Evolutionary conservation across 2,329 filamentous ascomycete species (phyloP), one percentile per base, ranked within the genome.

Genomic region (Aspergillus niger): DNA sequence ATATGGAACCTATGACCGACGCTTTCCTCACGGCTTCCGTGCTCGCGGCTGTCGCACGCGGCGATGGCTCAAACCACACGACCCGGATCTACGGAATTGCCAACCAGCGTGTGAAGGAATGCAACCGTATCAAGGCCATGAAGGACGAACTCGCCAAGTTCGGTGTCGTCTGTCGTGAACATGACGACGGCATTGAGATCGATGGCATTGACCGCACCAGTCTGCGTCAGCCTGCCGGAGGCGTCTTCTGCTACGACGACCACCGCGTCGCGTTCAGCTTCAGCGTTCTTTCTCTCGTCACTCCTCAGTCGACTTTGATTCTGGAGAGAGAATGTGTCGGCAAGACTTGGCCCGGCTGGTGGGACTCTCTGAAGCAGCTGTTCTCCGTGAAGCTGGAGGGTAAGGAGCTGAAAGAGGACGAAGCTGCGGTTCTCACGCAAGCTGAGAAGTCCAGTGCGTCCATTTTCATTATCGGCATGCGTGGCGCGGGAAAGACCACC

Each of bases 1-100:
- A 99, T 71, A 99, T 99, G 95, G 95, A 98, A 76, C 91, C 94
- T 1, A 99, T 99, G 95, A 99, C 95, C 0, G 95, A 99, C 77
- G 95, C 95, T 52, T 99, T 99, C 82, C 83, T 99, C 55, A 97
- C 93, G 4, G 95, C 95, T 17, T 96, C 92, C 1, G 92, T 97
- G 4, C 84, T 99, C 50, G 95, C 92, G 26, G 95, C 95, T 38
- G 91, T 97, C 47, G 92, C 94, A 8, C 87, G 85, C 13, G 91
- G 91, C 2, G 88, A 87, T 54, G 80, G 79, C 55, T 74, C 77
- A 8, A 83, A 82, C 39, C 80, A 80, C 49, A 89, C 86, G 2
- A 99, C 95, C 0, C 87, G 86, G 58, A 98, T 99, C 66, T 90
- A 89, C 15, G 95, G 95, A 53, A 99, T 99, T 68, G 95, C 95